Base-by-base conservation (phyloP, 106 monocot species). In the Dioscorea dumetorum region DNA sequence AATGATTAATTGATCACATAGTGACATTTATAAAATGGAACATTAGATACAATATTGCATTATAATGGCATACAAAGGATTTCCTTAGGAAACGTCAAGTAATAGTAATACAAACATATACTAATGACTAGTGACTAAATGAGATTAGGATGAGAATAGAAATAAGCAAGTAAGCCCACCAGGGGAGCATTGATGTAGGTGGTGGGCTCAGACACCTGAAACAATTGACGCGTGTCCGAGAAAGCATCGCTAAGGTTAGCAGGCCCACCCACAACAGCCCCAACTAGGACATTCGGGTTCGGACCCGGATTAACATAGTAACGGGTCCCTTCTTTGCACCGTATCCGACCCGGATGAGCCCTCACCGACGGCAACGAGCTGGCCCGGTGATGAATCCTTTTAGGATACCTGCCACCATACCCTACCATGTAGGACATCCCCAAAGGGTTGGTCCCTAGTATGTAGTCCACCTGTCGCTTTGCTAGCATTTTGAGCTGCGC, bases 141-240 rank as follows among this genome's bases (percentile, higher is more conserved):
- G 6, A 67, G 81, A 51, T 76, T 70, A 9, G 83, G 77, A 61
- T 95, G 95, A 54, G 79, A 77, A 11, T 72, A 76, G 79, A 95
- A 86, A 57, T 76, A 95, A 12, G 86, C 91, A 11, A 95, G 78
- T n/a, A 95, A 73, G 58, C 95, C 95, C 12, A 91, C 58, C 4
- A 95, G 82, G 0, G 95, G 95, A 0, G 91, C 95, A 63, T 91
- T 95, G 22, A 95, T 95, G 57, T 95, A 95, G 5, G 95, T 95
- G 0, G 95, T 91, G 31, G 95, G 95, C 82, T 95, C 95, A 0
- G 95, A 91, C 80, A 91, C 73, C 73, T 88, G 91, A 82, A 95
- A 95, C 24, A 76, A 67, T 16, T 91, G 84, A 34, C 95, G 75
- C 8, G 91, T 78, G 52, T 95, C 95, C 2, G 91, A 91, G 72